A percentile compares a stretch with the other conserved stretches of the same genome.
Evolutionary conservation across 1,284 basidiomycete genomes (phyloP).

Genomic region (Anthracocystis walkeri): DNA sequence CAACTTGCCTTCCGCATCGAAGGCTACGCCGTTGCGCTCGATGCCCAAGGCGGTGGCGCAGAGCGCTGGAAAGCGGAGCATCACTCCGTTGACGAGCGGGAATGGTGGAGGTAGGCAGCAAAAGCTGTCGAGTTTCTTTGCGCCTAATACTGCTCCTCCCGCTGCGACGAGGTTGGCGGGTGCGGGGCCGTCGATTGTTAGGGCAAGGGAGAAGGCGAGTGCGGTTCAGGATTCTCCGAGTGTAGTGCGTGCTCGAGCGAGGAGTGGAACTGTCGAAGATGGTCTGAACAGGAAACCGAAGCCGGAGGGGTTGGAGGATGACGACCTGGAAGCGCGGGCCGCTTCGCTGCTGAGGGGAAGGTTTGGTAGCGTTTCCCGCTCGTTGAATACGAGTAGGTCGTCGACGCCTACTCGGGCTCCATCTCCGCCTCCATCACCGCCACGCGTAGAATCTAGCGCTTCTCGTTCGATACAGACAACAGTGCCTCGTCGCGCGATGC

Average conservation of each 20-base stretch:
- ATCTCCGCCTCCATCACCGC: background rate
- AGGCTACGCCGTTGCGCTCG: constrained; percentile 4
- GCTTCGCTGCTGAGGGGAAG: constrained; percentile 29
- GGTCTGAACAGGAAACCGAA: background rate
- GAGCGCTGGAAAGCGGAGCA: background rate
- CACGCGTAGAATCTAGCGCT: background rate
- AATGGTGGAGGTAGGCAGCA: constrained; percentile 19
- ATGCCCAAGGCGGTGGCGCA: constrained; percentile 1
- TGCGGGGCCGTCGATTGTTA: background rate
- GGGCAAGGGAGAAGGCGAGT: background rate
- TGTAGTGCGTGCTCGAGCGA: constrained; percentile 5
- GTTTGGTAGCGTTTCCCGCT: constrained; percentile 43
- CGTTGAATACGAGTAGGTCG: constrained; percentile 15
- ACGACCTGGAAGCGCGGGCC: constrained; percentile 36
- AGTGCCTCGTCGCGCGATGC: background rate
- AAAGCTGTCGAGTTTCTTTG: constrained; percentile 42
- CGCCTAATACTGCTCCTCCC: constrained; percentile 30
- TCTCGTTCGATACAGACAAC: background rate
- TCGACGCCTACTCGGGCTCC: constrained; percentile 13
- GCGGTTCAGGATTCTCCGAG: constrained; percentile 18
- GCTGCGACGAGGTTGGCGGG: background rate
- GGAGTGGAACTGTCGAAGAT: background rate
- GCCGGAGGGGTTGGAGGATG: constrained; percentile 17
- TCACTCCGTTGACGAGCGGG: constrained; percentile 4
- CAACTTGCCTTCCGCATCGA: constrained; percentile 17